Conservation (phyloP, 2,329 filamentous ascomycete genomes). For the Lanzia echinophila region DNA sequence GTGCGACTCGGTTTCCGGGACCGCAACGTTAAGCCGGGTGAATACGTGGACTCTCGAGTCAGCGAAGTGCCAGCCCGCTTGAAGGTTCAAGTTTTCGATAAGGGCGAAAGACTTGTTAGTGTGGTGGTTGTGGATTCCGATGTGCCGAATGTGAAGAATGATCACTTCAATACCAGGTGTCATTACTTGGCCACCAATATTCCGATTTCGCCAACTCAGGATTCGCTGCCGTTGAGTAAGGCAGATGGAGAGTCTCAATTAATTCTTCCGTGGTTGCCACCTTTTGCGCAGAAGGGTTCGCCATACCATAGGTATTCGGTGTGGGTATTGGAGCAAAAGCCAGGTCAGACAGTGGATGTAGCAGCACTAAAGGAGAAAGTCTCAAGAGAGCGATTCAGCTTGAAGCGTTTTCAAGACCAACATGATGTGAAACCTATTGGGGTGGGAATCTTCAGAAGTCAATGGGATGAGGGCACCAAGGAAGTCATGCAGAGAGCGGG, state of each 20-base stretch:
- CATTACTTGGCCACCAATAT: constrained; percentile 81
- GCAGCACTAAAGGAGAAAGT: constrained; percentile 49
- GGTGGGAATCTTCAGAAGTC: constrained; percentile 77
- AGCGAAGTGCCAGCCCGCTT: constrained; percentile 71
- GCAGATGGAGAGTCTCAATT: constrained; percentile 56
- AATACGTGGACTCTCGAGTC: constrained; percentile 66
- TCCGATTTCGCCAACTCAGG: constrained; percentile 52
- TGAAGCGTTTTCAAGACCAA: constrained; percentile 68
- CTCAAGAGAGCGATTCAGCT: constrained; percentile 60
- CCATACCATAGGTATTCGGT: constrained; percentile 86
- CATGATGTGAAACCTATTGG: constrained; percentile 68
- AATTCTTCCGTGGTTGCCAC: constrained; percentile 73
- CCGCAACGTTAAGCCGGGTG: constrained; percentile 65
- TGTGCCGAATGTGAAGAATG: constrained; percentile 69
- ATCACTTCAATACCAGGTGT: constrained; percentile 73
- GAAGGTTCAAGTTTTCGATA: constrained; percentile 77
- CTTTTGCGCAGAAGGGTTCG: constrained; percentile 81
- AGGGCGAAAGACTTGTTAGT: constrained; percentile 73
- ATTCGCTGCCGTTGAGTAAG: constrained; percentile 57
- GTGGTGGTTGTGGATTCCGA: constrained; percentile 85
- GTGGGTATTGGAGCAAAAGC: constrained; percentile 74
- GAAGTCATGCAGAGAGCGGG: constrained; percentile 77
- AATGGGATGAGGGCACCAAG: constrained; percentile 86
- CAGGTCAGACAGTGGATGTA: constrained; percentile 52
- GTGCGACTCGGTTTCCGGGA: constrained; percentile 75